A percentile compares a stretch with the other conserved stretches of the same genome.
Evolutionary conservation across 192 early-diverging fungal species (phyloP).

Genomic region (Globomyces pollinis-pini): DNA sequence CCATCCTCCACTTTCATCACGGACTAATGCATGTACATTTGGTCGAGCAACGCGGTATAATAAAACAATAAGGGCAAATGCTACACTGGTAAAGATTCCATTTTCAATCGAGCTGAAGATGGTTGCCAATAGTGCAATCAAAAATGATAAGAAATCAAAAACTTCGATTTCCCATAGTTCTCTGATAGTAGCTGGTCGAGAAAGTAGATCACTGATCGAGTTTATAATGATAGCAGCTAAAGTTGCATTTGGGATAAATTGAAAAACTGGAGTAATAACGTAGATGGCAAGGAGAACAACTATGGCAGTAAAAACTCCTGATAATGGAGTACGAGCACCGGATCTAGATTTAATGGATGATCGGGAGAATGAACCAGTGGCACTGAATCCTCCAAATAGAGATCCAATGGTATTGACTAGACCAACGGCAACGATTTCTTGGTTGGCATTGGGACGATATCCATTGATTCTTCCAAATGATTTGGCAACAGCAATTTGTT

Average conservation of each 20-base stretch:
- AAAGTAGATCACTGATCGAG: slow-evolving; percentile 75
- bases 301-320: slow-evolving; percentile 66
- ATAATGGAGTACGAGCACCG: slow-evolving; percentile 74
- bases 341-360: slow-evolving; percentile 86
- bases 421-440: slow-evolving; percentile 87
- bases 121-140: slow-evolving; percentile 46
- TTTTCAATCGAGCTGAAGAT: slow-evolving; percentile 65
- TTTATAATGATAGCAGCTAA: slow-evolving; percentile 80
- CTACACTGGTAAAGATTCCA: slow-evolving; percentile 73
- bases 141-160: slow-evolving; percentile 45
- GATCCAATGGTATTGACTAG: slow-evolving; percentile 77
- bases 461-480: slow-evolving; percentile 78
- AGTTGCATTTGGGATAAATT: slow-evolving; percentile 73
- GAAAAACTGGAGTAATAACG: slow-evolving; percentile 76
- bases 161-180: slow-evolving; percentile 56
- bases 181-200: slow-evolving; percentile 46
- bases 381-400: slow-evolving; percentile 81
- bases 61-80: slow-evolving; percentile 63
- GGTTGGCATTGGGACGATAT: slow-evolving; percentile 76
- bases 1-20: slow-evolving; percentile 15
- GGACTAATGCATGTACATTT: slow-evolving; percentile 35
- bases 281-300: slow-evolving; percentile 79
- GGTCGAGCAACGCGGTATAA: slow-evolving; percentile 78
- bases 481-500: slow-evolving; percentile 85
- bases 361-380: slow-evolving; percentile 90